Percentiles rank a stretch among this genome's conserved stretches.
phyloP scores from a whole-genome alignment of 768 basidiomycete species.

The Auricularia cornea region DNA sequence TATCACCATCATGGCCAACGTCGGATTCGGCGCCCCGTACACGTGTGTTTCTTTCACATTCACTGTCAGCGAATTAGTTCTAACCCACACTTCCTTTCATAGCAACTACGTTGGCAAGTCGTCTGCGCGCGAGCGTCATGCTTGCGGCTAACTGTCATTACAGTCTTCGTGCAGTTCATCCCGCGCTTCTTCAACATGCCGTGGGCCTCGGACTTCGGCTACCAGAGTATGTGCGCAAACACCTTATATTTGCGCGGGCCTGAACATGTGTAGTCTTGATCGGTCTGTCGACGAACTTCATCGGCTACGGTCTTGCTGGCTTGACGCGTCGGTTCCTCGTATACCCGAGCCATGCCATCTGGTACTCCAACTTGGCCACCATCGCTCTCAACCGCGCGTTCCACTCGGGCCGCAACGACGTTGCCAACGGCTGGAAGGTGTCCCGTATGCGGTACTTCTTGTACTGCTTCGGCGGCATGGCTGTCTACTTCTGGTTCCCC shows the following conservation, averaged over 20 bases:
- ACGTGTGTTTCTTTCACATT: conserved; percentile 2
- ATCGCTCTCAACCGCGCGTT: conserved; percentile 17
- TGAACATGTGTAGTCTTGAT: conserved; percentile 4
- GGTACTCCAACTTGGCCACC: conserved; percentile 19
- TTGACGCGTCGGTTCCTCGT: conserved; percentile 16
- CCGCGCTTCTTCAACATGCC: conserved; percentile 19
- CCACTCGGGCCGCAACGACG: conserved; percentile 16
- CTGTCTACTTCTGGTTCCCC: conserved; percentile 24
- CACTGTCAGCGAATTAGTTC: too few relatives aligned
- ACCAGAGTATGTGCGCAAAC: conserved; percentile 5
- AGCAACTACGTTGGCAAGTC: conserved; percentile 11
- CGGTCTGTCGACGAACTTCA: conserved; percentile 13
- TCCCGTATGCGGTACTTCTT: conserved; percentile 12
- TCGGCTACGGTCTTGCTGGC: conserved; percentile 16
- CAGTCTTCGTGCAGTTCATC: conserved; percentile 13
- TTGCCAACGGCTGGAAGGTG: conserved; percentile 15
- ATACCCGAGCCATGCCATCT: conserved; percentile 16
- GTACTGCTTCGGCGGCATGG: conserved; percentile 11
- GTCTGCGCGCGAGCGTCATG: too few relatives aligned
- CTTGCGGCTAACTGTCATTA: too few relatives aligned
- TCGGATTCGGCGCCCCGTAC: conserved; percentile 18
- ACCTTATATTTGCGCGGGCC: conserved; percentile 5
- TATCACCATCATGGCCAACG: conserved; percentile 25
- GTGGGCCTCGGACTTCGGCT: conserved; percentile 20
- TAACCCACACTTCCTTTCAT: too few relatives aligned